Evolutionary conservation across 306 rosid species (phyloP).

Genomic region (Mucuna pruriens): DNA sequence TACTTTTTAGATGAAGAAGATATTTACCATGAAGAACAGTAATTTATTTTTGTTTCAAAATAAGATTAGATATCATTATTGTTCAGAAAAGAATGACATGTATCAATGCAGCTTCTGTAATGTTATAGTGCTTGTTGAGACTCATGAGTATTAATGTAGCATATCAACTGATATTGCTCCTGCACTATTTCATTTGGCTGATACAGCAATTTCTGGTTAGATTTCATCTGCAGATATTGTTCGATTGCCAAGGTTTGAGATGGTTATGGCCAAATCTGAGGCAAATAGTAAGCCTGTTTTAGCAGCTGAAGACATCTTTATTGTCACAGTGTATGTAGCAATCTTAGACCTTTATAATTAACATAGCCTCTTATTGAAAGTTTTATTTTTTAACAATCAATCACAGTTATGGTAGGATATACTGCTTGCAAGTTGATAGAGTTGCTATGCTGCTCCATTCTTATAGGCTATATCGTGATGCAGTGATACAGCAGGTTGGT

Average conservation of each 20-base stretch:
- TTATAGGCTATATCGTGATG: conserved; percentile 94
- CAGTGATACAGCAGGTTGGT: conserved; percentile 94
- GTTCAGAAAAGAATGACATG: conserved; percentile 35
- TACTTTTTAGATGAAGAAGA: conserved; percentile 8
- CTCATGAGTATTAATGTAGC: conserved; percentile 27
- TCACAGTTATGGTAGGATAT: conserved; percentile 95
- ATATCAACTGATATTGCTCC: conserved; percentile 25
- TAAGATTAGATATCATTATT: not conserved
- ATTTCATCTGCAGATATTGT: conserved; percentile 93
- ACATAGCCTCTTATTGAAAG: conserved; percentile 19
- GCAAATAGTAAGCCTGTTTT: conserved; percentile 87
- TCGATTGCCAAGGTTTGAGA: conserved; percentile 95
- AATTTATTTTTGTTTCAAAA: conserved; percentile 11
- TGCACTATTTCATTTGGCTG: conserved; percentile 37
- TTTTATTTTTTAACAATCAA: conserved; percentile 28
- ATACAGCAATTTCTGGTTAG: conserved; percentile 55
- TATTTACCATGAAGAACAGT: conserved; percentile 21
- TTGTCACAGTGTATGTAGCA: conserved; percentile 80
- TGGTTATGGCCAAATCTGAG: conserved; percentile 96
- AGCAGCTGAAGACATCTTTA: conserved; percentile 85
- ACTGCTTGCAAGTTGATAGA: conserved; percentile 96
- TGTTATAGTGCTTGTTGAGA: conserved; percentile 26
- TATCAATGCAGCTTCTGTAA: conserved; percentile 34
- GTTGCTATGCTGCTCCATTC: conserved; percentile 94
- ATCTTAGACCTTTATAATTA: conserved; percentile 31